These are phyloP conservation scores for Papiliotrema nemorosa DNA, from an alignment of 1,284 basidiomycete genomes.

Conservation along the genomic window DNA sequence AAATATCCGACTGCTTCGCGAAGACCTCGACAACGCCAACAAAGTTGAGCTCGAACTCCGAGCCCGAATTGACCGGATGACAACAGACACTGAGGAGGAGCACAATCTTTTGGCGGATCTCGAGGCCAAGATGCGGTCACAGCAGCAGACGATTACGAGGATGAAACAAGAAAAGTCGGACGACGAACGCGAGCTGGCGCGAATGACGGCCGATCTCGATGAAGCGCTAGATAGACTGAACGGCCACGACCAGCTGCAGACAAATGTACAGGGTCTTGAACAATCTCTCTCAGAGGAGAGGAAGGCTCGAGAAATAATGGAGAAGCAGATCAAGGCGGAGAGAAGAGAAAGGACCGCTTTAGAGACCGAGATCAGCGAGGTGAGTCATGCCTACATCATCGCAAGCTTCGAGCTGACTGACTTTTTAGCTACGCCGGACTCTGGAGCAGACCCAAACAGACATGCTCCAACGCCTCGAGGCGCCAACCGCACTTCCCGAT, in stretches of 20 bases:
- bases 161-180: slow-evolving; percentile 14
- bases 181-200: slow-evolving; percentile 20
- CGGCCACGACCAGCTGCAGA: not conserved
- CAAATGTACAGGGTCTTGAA: not conserved
- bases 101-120: no score
- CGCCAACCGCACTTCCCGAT: slow-evolving; percentile 49
- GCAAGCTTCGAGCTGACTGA: not conserved
- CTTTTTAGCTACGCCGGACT: slow-evolving; percentile 1
- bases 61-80: no score
- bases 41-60: no score
- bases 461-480: not conserved
- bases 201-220: not conserved
- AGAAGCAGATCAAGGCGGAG: slow-evolving; percentile 23
- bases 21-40: no score
- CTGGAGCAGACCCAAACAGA: slow-evolving; percentile 6
- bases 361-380: slow-evolving; percentile 54
- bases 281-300: not conserved
- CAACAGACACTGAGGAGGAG: not conserved
- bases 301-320: slow-evolving; percentile 12
- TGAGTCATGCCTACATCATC: slow-evolving; percentile 16
- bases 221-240: slow-evolving; percentile 10
- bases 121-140: not conserved
- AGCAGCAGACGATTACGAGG: slow-evolving; percentile 4
- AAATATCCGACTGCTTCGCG: no score
- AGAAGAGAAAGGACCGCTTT: slow-evolving; percentile 59